Percentiles rank a stretch among this genome's conserved stretches.
phyloP scores from a whole-genome alignment of 306 rosid species.

The Prunus persica region DNA sequence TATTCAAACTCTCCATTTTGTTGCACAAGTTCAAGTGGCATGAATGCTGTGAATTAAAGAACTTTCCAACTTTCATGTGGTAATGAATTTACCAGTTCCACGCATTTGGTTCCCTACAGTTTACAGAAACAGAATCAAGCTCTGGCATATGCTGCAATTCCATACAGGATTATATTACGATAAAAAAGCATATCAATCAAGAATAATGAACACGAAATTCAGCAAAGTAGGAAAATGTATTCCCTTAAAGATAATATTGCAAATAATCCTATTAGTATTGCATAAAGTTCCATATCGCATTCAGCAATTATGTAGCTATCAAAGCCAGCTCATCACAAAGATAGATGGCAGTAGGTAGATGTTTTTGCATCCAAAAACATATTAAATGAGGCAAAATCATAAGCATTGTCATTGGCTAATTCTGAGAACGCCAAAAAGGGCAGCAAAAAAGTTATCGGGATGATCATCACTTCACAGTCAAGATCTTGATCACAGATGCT shows the following conservation, averaged over 20 bases:
- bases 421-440: not conserved
- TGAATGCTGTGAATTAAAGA: too few species aligned
- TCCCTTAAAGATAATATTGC: not conserved
- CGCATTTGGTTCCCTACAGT: too few species aligned
- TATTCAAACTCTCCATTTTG: too few species aligned
- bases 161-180: not conserved
- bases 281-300: not conserved
- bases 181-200: not conserved
- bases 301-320: slow-evolving; percentile 4
- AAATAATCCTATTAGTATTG: slow-evolving; percentile 7
- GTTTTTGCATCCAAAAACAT: slow-evolving; percentile 19
- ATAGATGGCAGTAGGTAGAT: not conserved
- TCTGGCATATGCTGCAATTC: not conserved
- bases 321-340: slow-evolving; percentile 1
- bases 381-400: slow-evolving; percentile 9
- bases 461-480: slow-evolving; percentile 83
- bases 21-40: too few species aligned
- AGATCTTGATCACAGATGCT: slow-evolving; percentile 89
- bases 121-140: too few species aligned
- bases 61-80: too few species aligned
- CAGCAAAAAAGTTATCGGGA: not conserved
- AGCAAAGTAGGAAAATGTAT: not conserved
- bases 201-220: not conserved
- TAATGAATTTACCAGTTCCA: too few species aligned
- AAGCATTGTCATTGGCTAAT: slow-evolving; percentile 11